Base-by-base conservation (phyloP, 2,329 filamentous ascomycete genomes). In the Amphichorda felina region DNA sequence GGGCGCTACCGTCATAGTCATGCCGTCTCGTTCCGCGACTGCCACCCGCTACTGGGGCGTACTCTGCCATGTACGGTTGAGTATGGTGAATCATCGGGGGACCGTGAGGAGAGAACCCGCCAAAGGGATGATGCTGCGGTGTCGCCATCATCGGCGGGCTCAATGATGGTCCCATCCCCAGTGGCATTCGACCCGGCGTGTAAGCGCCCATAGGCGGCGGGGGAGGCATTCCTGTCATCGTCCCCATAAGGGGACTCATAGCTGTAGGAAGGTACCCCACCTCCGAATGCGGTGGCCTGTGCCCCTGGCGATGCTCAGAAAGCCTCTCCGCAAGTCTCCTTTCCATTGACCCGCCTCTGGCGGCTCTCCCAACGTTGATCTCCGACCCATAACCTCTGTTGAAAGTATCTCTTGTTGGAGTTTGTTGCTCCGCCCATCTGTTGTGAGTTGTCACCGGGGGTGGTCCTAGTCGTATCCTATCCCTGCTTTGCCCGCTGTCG, bases 311-410 rank as follows among this genome's bases (percentile, higher is more conserved):
- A 15, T 21, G 53, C 35, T 68, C 68, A 14, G 65, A 55, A 40
- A 72, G 65, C 8, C 70, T 59, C 28, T 66, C 66, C 4, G 67
- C 69, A 8, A 70, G 57, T 16, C 68, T 63, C 30, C 62, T 60
- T 38, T 72, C 67, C 47, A 67, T 56, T 4, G 67, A 67, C 14
- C 50, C 56, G 8, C 53, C 56, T 16, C 62, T 55, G 9, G 56
- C 47, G 10, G 58, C 62, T 31, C 66, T 58, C 8, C 58, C 58
- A 22, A 60, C 59, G 37, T 55, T 62, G n/a, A 60, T 59, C 2
- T 59, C 61, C 1, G 56, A 48, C 26, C 64, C 55, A 43, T 72
- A 71, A 37, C 64, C 41, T 27, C 45, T 48, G 16, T 52, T 57
- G 16, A 37, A 47, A 40, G 22, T 29, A 13, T 16, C 15, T 16